Conservation (phyloP, 208 protist genomes). For the Leishmania turanica region DNA sequence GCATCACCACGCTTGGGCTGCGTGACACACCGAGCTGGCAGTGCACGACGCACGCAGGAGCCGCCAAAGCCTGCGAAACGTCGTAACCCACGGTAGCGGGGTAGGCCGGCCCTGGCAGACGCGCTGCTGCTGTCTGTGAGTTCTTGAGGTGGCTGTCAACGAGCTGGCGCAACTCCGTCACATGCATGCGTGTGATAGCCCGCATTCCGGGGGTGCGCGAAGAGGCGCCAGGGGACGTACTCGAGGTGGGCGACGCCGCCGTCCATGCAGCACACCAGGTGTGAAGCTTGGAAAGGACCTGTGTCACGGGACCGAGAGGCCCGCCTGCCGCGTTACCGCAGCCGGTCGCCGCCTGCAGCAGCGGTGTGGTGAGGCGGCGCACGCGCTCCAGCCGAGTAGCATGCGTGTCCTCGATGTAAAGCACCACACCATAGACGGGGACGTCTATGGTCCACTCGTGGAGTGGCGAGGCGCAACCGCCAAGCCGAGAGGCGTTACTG, state of each 20-base stretch:
- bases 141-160: background rate
- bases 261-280: slow-evolving; percentile 12
- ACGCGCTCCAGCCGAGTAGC: slow-evolving; percentile 24
- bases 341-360: slow-evolving; percentile 11
- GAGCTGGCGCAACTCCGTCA: background rate
- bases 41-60: slow-evolving; percentile 69
- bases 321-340: background rate
- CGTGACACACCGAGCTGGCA: slow-evolving; percentile 79
- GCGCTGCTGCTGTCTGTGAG: background rate
- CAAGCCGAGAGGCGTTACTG: background rate
- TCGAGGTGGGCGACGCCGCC: background rate
- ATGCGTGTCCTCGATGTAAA: slow-evolving; percentile 29
- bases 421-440: slow-evolving; percentile 25
- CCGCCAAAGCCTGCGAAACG: background rate
- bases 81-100: background rate
- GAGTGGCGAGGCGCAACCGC: background rate
- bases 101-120: background rate
- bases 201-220: background rate
- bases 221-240: background rate
- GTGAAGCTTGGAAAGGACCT: slow-evolving; percentile 13
- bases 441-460: slow-evolving; percentile 14
- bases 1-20: slow-evolving; percentile 71
- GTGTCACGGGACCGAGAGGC: slow-evolving; percentile 9
- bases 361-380: slow-evolving; percentile 24
- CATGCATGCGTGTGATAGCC: background rate